Base-by-base conservation (phyloP, 1,284 basidiomycete genomes). In the Cutaneotrichosporon sp. region DNA sequence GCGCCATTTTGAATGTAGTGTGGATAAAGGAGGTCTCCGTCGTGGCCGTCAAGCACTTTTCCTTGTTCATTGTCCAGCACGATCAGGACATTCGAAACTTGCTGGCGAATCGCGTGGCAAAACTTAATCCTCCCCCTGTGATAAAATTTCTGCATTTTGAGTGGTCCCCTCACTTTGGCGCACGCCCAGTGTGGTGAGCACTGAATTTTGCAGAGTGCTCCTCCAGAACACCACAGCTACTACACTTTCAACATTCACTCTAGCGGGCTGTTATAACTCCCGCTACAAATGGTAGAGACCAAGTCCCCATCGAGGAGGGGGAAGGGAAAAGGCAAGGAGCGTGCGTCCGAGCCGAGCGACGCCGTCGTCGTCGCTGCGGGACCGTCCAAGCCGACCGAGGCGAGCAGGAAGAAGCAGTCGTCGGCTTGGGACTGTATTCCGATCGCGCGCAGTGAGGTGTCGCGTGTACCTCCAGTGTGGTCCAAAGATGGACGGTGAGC, bases 401-500 rank as follows among this genome's bases (percentile, higher is more conserved):
- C 51, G 17, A 56, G 41, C 52, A 40, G 46, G 20, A 56, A 52
- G 52, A 50, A 34, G 12, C 18, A 23, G 36, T 34, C 45, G 39
- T 35, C 46, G 15, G 20, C 22, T 9, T 41, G 72, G 72, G 64
- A 70, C 37, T 63, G 61, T 49, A 62, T 70, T 15, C 66, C 72
- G 30, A 59, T 93, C 49, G 84, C 87, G 36, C 85, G 88, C 70
- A 80, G 83, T 26, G 80, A 81, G 55, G 79, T 83, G 23, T 86
- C 82, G 58, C 79, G 77, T 52, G 80, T 82, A 43, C 80, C 87
- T 8, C 84, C 87, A 38, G 76, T 90, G 54, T 90, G 90, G 74
- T 89, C 88, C 30, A 85, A 80, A 68, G 90, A 94, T 73, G 87
- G 87, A 74, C 84, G 83, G 90, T 90, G 71, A 68, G 84, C 77